Conservation (phyloP, 768 basidiomycete species). For the Mycena belliarum region DNA sequence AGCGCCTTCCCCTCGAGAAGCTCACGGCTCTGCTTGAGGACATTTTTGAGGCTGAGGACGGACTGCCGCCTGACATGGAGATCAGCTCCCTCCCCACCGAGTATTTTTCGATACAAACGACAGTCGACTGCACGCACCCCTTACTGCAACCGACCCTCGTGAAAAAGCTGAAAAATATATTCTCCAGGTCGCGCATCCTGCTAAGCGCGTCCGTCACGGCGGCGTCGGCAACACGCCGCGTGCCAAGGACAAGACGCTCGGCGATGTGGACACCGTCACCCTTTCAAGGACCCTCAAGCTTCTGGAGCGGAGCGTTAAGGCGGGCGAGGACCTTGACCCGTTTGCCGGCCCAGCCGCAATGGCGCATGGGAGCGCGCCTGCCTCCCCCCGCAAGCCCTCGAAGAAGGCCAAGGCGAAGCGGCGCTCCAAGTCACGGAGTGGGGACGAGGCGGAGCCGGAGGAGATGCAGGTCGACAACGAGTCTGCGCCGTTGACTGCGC, state of each 20-base stretch:
- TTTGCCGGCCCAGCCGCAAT: constrained; percentile 41
- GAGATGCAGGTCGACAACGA: constrained; percentile 28
- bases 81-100: constrained; percentile 53
- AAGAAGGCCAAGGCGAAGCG: constrained; percentile 40
- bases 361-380: constrained; percentile 36
- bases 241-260: constrained; percentile 53
- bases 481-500: constrained; percentile 38
- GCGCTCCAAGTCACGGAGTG: constrained; percentile 47
- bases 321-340: constrained; percentile 74
- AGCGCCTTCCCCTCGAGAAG: constrained; percentile 78
- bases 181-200: constrained; percentile 60
- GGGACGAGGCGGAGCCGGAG: constrained; percentile 36
- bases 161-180: constrained; percentile 71
- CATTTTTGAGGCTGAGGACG: constrained; percentile 83
- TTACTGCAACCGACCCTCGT: constrained; percentile 59
- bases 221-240: constrained; percentile 47
- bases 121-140: constrained; percentile 58
- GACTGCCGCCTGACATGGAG: constrained; percentile 57
- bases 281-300: constrained; percentile 73
- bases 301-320: constrained; percentile 75
- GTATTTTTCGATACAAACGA: constrained; percentile 61
- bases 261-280: constrained; percentile 63
- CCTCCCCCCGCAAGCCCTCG: constrained; percentile 31
- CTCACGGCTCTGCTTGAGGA: constrained; percentile 78
- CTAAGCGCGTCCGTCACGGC: constrained; percentile 62